Percentiles rank a stretch among this genome's conserved stretches.
Conservation (phyloP, 2,329 filamentous ascomycete genomes). For the Sordariomycetes sp. region DNA sequence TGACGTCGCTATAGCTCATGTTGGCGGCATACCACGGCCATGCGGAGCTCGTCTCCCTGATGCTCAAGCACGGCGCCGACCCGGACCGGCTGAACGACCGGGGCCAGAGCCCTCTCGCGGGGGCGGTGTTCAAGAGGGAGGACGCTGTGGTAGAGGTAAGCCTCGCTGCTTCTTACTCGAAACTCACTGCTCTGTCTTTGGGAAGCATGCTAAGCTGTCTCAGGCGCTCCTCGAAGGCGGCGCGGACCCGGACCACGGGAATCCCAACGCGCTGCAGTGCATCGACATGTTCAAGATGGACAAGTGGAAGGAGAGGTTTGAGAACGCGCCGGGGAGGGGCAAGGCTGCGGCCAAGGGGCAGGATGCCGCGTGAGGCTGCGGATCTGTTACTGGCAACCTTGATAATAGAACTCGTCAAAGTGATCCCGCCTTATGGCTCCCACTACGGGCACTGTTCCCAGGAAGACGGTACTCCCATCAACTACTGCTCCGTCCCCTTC, state of each 20-base stretch:
- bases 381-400: too few species aligned
- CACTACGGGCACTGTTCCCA: background rate
- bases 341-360: constrained; percentile 15
- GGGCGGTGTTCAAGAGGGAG: constrained; percentile 61
- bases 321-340: constrained; percentile 31
- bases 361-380: too few species aligned
- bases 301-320: constrained; percentile 34
- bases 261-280: constrained; percentile 25
- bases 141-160: constrained; percentile 45
- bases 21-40: constrained; percentile 59
- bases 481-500: background rate
- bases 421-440: too few species aligned
- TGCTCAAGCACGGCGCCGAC: constrained; percentile 51
- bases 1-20: constrained; percentile 41
- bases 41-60: constrained; percentile 41
- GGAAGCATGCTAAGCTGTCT: background rate
- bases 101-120: constrained; percentile 56
- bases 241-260: constrained; percentile 30
- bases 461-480: background rate
- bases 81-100: constrained; percentile 55
- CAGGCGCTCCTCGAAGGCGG: constrained; percentile 35
- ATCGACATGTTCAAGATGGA: constrained; percentile 38
- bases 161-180: too few species aligned
- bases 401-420: too few species aligned
- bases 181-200: background rate